Percentiles rank a stretch among this genome's conserved stretches.
Conservation (phyloP, 2,329 filamentous ascomycete species). For the Sporothrix euskadiensis region DNA sequence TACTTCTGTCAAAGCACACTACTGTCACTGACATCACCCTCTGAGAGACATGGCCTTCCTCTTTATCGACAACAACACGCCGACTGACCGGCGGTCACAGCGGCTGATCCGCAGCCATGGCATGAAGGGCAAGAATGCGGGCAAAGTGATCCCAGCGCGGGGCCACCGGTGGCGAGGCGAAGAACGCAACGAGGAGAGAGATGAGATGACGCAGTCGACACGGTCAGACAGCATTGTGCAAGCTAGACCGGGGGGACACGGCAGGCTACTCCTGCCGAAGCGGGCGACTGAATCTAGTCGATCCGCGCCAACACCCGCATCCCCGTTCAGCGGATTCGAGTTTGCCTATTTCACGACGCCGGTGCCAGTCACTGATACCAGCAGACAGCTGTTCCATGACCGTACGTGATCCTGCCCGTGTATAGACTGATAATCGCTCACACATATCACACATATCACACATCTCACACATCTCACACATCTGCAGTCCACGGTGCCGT, state of each 20-base stretch:
- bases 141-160: constrained; percentile 8
- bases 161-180: constrained; percentile 14
- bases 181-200: background rate
- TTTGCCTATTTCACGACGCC: constrained; percentile 14
- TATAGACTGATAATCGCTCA: background rate
- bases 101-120: constrained; percentile 16
- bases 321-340: constrained; percentile 5
- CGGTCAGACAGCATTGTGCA: background rate
- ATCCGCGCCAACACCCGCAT: background rate
- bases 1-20: no score
- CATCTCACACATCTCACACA: background rate
- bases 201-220: background rate
- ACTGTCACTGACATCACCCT: background rate
- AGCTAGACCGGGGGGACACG: background rate
- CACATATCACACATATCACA: background rate
- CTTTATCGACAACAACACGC: constrained; percentile 18
- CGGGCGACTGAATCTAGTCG: background rate
- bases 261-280: constrained; percentile 8
- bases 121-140: constrained; percentile 18
- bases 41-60: background rate
- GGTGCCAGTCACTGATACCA: constrained; percentile 11
- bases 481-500: constrained; percentile 9
- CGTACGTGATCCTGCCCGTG: background rate
- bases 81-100: background rate
- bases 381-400: constrained; percentile 16